Conservation (phyloP, 169 alveolate species). For the Plasmodium fragile region DNA sequence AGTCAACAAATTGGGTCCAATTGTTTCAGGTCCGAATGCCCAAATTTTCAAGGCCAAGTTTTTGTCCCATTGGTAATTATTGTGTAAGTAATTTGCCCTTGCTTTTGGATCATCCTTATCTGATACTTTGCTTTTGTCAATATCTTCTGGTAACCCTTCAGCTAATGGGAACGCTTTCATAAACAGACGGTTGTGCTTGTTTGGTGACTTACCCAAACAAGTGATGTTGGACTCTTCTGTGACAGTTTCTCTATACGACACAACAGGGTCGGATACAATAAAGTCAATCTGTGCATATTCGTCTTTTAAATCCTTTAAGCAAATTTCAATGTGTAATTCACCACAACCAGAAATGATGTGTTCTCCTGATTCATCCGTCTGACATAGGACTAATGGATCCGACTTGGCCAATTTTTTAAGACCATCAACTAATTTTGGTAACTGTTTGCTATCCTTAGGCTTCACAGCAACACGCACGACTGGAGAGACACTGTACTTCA, state of each 20-base stretch:
- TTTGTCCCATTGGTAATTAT: slow-evolving; percentile 98
- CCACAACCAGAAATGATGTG: slow-evolving; percentile 99
- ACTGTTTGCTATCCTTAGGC: slow-evolving; percentile 98
- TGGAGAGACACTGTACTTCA: slow-evolving; percentile 99
- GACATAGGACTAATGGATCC: slow-evolving; percentile 98
- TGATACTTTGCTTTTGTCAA: slow-evolving; percentile 95
- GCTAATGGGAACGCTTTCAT: slow-evolving; percentile 97
- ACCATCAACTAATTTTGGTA: slow-evolving; percentile 99
- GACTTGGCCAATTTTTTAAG: slow-evolving; percentile 97
- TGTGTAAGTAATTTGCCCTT: slow-evolving; percentile 94
- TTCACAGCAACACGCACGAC: slow-evolving; percentile 99
- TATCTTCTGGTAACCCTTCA: slow-evolving; percentile 96
- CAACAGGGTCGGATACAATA: slow-evolving; percentile 98
- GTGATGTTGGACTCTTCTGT: slow-evolving; percentile 92
- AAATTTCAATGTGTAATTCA: slow-evolving; percentile 99
- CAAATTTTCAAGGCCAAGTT: slow-evolving; percentile 98
- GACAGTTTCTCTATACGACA: slow-evolving; percentile 99
- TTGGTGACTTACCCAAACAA: slow-evolving; percentile 98
- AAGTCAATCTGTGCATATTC: slow-evolving; percentile 99
- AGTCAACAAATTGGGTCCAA: slow-evolving; percentile 98
- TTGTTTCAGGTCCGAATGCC: slow-evolving; percentile 99
- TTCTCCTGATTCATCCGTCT: slow-evolving; percentile 98
- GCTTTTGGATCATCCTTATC: slow-evolving; percentile 96
- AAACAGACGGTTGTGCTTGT: slow-evolving; percentile 99
- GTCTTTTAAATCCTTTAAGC: slow-evolving; percentile 98